These are phyloP conservation scores for Prunus salicina DNA, from an alignment of 306 rosid species.

Conservation along the genomic window DNA sequence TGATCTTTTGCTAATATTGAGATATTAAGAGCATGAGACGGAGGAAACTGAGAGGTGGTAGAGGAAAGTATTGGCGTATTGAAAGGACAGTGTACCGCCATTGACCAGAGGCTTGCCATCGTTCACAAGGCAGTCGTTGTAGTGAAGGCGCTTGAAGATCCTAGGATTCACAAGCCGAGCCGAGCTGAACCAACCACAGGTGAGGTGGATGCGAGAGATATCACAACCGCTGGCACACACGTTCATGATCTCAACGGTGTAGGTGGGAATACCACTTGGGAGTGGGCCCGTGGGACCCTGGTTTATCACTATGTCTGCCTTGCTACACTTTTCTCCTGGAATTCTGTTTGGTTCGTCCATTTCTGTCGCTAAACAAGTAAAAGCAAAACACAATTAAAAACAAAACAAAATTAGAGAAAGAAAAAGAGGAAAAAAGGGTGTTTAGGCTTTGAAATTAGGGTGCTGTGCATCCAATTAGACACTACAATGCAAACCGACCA, in stretches of 20 bases:
- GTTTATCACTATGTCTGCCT: conserved; percentile 55
- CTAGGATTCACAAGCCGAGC: conserved; percentile 73
- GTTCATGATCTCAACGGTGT: conserved; percentile 74
- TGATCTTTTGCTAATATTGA: not conserved
- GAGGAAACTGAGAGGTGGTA: conserved; percentile 68
- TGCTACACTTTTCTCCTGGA: conserved; percentile 73
- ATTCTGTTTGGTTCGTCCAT: conserved; percentile 58
- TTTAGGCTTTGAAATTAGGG: too few species aligned
- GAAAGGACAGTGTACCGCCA: conserved; percentile 63
- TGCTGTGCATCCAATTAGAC: not conserved
- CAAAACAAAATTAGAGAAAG: not conserved
- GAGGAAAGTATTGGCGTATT: conserved; percentile 74
- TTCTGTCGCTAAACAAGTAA: conserved; percentile 21
- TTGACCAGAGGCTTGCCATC: conserved; percentile 60
- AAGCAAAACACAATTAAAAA: not conserved
- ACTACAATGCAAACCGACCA: not conserved
- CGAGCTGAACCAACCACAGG: conserved; percentile 95
- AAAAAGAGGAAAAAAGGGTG: not conserved
- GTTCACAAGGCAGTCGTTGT: conserved; percentile 78
- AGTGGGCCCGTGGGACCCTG: conserved; percentile 81
- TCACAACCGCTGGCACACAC: conserved; percentile 68
- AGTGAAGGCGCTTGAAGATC: conserved; percentile 75
- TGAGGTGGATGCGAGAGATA: conserved; percentile 62
- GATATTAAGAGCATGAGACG: conserved; percentile 33
- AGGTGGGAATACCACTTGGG: conserved; percentile 80